phyloP scores from a whole-genome alignment of 1,139 yeast species.

The Fermentozyma sake region DNA sequence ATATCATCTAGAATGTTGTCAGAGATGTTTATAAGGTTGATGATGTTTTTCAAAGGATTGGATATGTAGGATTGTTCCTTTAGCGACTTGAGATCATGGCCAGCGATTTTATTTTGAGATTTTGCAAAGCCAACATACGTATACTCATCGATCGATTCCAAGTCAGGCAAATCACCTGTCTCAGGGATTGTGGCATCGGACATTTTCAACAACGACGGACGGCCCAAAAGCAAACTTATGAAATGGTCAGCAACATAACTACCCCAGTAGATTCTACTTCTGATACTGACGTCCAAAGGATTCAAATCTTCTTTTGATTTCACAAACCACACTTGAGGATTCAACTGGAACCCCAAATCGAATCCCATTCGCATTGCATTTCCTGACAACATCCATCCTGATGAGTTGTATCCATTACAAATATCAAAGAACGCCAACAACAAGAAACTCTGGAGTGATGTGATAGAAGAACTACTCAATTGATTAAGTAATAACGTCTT shows the following conservation, averaged over 20 bases:
- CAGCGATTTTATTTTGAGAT: slow-evolving; percentile 8
- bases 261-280: slow-evolving; percentile 66
- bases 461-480: slow-evolving; percentile 36
- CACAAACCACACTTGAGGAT: slow-evolving; percentile 57
- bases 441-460: slow-evolving; percentile 46
- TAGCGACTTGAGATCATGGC: slow-evolving; percentile 4
- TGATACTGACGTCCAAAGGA: slow-evolving; percentile 46
- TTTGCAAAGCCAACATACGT: slow-evolving; percentile 24
- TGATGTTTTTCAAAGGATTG: slow-evolving; percentile 42
- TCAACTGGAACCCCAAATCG: slow-evolving; percentile 60
- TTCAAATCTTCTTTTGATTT: slow-evolving; percentile 23
- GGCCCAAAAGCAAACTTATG: slow-evolving; percentile 52
- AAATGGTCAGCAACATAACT: slow-evolving; percentile 63
- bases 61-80: slow-evolving; percentile 38
- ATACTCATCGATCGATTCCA: slow-evolving; percentile 51
- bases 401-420: slow-evolving; percentile 50
- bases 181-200: slow-evolving; percentile 60
- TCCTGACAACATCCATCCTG: slow-evolving; percentile 62
- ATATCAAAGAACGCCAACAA: slow-evolving; percentile 55
- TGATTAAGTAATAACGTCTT: slow-evolving; percentile 36
- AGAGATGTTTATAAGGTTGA: slow-evolving; percentile 48
- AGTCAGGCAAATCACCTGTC: slow-evolving; percentile 57
- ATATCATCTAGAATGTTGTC: slow-evolving; percentile 53
- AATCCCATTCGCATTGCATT: slow-evolving; percentile 62
- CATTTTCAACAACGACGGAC: slow-evolving; percentile 53